Conservation (phyloP, 2,329 filamentous ascomycete genomes). For the Didymosphaeria variabile region DNA sequence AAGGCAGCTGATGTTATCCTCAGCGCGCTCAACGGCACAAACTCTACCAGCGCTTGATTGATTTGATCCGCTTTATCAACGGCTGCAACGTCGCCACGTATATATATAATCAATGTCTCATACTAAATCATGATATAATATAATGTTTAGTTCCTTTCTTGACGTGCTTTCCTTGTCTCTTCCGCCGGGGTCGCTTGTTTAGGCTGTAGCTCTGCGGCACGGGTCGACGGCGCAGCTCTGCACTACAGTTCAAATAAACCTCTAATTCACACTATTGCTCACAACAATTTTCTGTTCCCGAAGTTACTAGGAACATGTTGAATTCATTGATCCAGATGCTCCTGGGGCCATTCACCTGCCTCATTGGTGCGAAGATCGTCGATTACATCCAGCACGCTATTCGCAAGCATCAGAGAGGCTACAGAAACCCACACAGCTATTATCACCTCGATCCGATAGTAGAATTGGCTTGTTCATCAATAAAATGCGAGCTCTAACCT, state of each 20-base stretch:
- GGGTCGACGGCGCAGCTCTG: background rate
- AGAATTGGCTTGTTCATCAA: slow-evolving; percentile 27
- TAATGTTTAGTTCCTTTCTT: background rate
- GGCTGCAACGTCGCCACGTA: background rate
- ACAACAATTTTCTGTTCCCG: background rate
- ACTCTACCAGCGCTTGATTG: slow-evolving; percentile 1
- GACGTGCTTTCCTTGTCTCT: background rate
- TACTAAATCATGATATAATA: background rate
- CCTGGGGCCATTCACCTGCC: background rate
- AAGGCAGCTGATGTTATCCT: slow-evolving; percentile 70
- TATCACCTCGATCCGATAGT: slow-evolving; percentile 31
- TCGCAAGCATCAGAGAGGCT: slow-evolving; percentile 15
- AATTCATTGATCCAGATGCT: background rate
- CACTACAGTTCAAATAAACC: background rate
- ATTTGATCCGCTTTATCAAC: background rate
- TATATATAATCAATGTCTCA: background rate
- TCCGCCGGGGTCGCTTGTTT: too few relatives aligned
- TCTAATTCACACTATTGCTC: background rate
- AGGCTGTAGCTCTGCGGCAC: background rate
- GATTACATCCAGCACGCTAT: background rate
- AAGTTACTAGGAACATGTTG: too few relatives aligned
- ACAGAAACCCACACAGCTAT: slow-evolving; percentile 24
- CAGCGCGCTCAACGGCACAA: slow-evolving; percentile 15
- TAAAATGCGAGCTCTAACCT: slow-evolving; percentile 23
- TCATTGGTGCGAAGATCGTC: background rate